phyloP scores from a whole-genome alignment of 352 stramenopile species.

The Blastocystis sp. region DNA sequence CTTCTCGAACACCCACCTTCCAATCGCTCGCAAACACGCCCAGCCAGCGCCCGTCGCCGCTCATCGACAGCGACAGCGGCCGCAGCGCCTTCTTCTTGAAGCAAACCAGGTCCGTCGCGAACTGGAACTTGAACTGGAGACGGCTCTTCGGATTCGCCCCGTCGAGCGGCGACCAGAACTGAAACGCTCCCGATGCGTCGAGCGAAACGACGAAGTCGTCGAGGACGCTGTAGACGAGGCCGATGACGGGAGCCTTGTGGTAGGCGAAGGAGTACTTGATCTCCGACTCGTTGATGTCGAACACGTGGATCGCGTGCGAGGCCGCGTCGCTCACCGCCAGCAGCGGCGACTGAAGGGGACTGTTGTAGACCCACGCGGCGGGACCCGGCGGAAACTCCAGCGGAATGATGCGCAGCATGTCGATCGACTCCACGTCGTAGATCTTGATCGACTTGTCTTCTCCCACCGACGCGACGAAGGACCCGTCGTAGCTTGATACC shows the following conservation, averaged over 20 bases:
- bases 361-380: conserved; percentile 60
- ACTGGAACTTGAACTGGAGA: conserved; percentile 62
- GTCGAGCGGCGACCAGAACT: conserved; percentile 77
- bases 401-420: conserved; percentile 90
- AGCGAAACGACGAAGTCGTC: conserved; percentile 77
- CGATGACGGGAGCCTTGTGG: conserved; percentile 78
- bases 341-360: conserved; percentile 62
- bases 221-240: conserved; percentile 73
- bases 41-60: conserved; percentile 68
- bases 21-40: conserved; percentile 57
- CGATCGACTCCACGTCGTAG: conserved; percentile 92
- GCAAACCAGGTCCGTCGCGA: conserved; percentile 87
- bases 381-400: conserved; percentile 65
- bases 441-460: conserved; percentile 88
- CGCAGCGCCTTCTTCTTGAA: conserved; percentile 80
- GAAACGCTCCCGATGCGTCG: conserved; percentile 79
- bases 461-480: conserved; percentile 72
- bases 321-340: conserved; percentile 67
- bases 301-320: conserved; percentile 59
- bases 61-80: conserved; percentile 70
- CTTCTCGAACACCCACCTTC: conserved; percentile 60
- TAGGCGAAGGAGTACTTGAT: conserved; percentile 68
- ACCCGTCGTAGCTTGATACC: conserved; percentile 71
- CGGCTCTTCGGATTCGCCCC: conserved; percentile 55
- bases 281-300: conserved; percentile 13